Conservation (phyloP, 768 basidiomycete species). For the Postia placenta region DNA sequence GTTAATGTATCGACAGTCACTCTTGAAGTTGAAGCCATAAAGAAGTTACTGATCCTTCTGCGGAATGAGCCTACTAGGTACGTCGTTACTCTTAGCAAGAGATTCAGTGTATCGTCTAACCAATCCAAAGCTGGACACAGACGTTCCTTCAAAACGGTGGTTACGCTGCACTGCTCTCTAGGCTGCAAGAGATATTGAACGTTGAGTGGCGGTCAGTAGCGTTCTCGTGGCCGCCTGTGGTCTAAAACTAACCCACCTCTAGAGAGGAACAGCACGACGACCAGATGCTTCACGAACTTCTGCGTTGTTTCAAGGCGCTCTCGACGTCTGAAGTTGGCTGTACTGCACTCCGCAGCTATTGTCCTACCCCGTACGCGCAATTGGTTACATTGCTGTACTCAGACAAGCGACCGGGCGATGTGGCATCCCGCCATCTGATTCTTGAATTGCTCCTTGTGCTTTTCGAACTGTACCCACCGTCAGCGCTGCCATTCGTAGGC, state of each 20-base stretch:
- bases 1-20: conserved; percentile 60
- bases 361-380: conserved; percentile 83
- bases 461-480: conserved; percentile 82
- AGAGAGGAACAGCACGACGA: conserved; percentile 99
- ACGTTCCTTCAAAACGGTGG: conserved; percentile 81
- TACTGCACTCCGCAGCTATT: conserved; percentile 81
- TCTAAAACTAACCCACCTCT: conserved; percentile 2
- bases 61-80: conserved; percentile 90
- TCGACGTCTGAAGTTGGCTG: conserved; percentile 88
- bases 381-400: conserved; percentile 84
- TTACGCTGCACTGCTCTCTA: conserved; percentile 75
- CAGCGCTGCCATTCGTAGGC: conserved; percentile 53
- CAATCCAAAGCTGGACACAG: conserved; percentile 70
- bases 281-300: conserved; percentile 83
- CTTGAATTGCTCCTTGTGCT: conserved; percentile 80
- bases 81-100: conserved; percentile 9
- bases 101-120: neutral
- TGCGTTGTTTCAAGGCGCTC: conserved; percentile 91
- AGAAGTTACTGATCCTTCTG: conserved; percentile 81
- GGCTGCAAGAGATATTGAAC: conserved; percentile 87
- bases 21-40: conserved; percentile 83
- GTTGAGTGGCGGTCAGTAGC: conserved; percentile 91
- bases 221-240: neutral
- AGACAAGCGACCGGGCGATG: conserved; percentile 97
- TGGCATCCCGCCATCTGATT: conserved; percentile 85